Evolutionary conservation across 768 basidiomycete genomes (phyloP).

Genomic region (Tulasnella sp.): DNA sequence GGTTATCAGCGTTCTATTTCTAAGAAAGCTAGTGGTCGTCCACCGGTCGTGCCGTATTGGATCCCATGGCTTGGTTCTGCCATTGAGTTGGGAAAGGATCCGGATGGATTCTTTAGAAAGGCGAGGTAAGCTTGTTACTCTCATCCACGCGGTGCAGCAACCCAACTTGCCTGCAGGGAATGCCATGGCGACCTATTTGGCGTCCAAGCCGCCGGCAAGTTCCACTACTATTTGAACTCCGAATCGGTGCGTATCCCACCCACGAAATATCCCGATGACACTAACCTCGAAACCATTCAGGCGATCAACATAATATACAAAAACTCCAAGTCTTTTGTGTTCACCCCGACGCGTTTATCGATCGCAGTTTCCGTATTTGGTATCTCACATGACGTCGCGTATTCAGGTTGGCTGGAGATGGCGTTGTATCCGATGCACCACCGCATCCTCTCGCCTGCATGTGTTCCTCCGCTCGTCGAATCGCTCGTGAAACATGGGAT

Average conservation of each 20-base stretch:
- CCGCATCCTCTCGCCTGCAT: background rate
- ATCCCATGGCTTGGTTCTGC: conserved; percentile 12
- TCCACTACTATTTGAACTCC: conserved; percentile 3
- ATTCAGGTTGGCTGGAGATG: background rate
- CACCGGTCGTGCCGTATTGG: conserved; percentile 1
- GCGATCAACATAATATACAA: conserved; percentile 6
- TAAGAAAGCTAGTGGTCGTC: background rate
- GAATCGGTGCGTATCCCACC: background rate
- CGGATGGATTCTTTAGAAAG: conserved; percentile 7
- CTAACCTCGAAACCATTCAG: background rate
- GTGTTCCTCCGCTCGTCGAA: background rate
- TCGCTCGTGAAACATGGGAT: background rate
- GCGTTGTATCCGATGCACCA: background rate
- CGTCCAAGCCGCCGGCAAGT: conserved; percentile 1
- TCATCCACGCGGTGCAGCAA: background rate
- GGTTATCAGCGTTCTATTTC: background rate
- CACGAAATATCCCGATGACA: background rate
- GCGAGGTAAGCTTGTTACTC: background rate
- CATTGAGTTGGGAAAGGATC: conserved; percentile 3
- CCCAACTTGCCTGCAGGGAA: background rate
- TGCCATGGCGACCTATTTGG: conserved; percentile 7
- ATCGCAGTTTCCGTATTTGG: background rate
- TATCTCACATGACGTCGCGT: background rate
- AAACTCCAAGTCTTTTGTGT: conserved; percentile 10
- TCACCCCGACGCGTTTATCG: background rate